These are phyloP conservation scores for Vanderwaltozyma tropicalis DNA, from an alignment of 805 yeast species.

Conservation along the genomic window DNA sequence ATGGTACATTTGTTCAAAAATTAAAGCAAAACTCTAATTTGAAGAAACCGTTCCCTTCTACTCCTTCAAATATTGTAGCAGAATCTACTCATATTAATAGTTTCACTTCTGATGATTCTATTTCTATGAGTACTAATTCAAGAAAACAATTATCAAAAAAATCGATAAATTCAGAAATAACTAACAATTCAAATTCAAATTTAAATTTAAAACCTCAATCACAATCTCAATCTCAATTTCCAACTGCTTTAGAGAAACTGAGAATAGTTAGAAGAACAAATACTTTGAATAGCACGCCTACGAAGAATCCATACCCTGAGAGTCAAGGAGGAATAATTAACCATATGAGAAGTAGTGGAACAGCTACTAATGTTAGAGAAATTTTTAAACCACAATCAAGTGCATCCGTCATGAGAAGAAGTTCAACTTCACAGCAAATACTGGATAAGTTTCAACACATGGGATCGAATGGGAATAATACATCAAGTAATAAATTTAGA, in stretches of 20 bases:
- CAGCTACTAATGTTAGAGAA: not conserved
- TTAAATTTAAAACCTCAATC: too few relatives aligned
- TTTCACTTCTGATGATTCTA: not conserved
- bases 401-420: slow-evolving; percentile 4
- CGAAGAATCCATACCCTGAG: slow-evolving; percentile 5
- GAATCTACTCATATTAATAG: slow-evolving; percentile 4
- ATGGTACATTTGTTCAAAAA: slow-evolving; percentile 14
- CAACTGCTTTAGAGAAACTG: slow-evolving; percentile 18
- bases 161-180: too few relatives aligned
- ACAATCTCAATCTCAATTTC: slow-evolving; percentile 5
- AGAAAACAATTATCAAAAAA: too few relatives aligned
- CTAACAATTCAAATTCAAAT: not conserved
- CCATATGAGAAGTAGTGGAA: slow-evolving; percentile 16
- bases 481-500: not conserved
- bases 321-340: slow-evolving; percentile 14
- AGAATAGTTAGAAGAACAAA: slow-evolving; percentile 17
- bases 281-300: slow-evolving; percentile 7
- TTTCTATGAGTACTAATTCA: not conserved
- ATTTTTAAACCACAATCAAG: not conserved
- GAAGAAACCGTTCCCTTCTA: not conserved
- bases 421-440: slow-evolving; percentile 8
- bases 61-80: slow-evolving; percentile 2
- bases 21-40: slow-evolving; percentile 9
- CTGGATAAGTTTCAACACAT: not conserved
- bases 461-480: not conserved